A percentile compares a stretch with the other conserved stretches of the same genome.
These are phyloP conservation scores for Trametes villosa DNA, from an alignment of 768 basidiomycete species.

Conservation along the genomic window DNA sequence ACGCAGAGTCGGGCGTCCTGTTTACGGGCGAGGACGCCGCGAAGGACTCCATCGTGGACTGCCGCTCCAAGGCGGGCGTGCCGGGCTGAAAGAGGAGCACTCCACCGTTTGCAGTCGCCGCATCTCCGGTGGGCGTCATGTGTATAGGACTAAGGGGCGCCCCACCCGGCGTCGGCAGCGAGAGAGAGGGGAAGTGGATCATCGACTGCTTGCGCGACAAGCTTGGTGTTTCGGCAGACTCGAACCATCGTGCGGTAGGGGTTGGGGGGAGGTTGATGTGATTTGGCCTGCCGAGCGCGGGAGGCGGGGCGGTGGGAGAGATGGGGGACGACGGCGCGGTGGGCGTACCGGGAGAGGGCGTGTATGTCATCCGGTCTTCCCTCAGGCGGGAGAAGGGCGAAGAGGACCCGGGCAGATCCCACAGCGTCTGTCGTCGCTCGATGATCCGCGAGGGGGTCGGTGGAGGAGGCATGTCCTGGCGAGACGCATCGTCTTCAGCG, in stretches of 20 bases:
- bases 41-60: conserved; percentile 20
- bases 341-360: conserved; percentile 8
- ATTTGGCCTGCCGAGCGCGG: conserved; percentile 28
- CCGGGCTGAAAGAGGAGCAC: conserved; percentile 9
- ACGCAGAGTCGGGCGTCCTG: background rate
- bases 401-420: conserved; percentile 29
- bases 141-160: conserved; percentile 21
- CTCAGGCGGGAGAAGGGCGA: conserved; percentile 24
- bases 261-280: conserved; percentile 38
- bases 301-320: conserved; percentile 28
- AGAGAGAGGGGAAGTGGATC: conserved; percentile 30
- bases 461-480: conserved; percentile 6
- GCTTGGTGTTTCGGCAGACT: conserved; percentile 17
- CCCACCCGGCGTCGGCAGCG: conserved; percentile 3
- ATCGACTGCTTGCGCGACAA: conserved; percentile 29
- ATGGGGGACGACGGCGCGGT: conserved; percentile 17
- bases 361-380: conserved; percentile 17
- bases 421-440: conserved; percentile 30
- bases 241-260: conserved; percentile 35
- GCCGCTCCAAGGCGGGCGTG: background rate
- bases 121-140: conserved; percentile 3
- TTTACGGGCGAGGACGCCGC: background rate
- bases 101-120: background rate
- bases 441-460: conserved; percentile 21
- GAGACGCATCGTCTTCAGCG: background rate